phyloP scores from a whole-genome alignment of 2,329 filamentous ascomycete genomes.

The Epichloe elymi region DNA sequence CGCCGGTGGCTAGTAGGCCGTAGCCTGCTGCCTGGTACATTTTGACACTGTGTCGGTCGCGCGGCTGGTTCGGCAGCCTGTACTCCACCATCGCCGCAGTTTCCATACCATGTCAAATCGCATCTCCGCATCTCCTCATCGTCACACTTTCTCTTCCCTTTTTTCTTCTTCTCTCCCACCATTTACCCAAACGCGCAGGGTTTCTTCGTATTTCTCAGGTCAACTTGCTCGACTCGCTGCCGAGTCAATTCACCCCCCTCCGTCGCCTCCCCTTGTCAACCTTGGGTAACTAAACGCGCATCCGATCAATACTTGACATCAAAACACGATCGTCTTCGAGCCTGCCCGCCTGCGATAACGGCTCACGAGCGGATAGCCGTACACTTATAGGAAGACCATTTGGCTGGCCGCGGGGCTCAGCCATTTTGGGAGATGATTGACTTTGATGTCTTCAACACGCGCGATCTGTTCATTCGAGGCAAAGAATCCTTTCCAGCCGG shows the following conservation, averaged over 20 bases:
- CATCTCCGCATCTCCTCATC: background rate
- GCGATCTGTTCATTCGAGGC: slow-evolving; percentile 25
- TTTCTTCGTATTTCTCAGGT: background rate
- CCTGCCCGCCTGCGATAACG: too few relatives aligned
- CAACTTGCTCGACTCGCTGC: background rate
- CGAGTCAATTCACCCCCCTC: background rate
- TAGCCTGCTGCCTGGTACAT: background rate
- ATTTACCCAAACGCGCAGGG: background rate
- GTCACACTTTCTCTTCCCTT: background rate
- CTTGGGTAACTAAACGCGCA: background rate
- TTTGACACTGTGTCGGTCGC: slow-evolving; percentile 1
- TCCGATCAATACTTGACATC: background rate
- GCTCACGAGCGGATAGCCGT: background rate
- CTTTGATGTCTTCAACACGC: slow-evolving; percentile 25
- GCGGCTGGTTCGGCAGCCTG: slow-evolving; percentile 1
- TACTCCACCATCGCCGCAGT: background rate
- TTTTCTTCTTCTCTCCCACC: background rate
- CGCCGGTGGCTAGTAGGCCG: too few relatives aligned
- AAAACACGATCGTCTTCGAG: background rate
- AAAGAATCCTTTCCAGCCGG: slow-evolving; percentile 31
- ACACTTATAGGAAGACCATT: background rate
- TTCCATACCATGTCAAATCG: background rate
- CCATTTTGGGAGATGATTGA: background rate
- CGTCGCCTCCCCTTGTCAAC: too few relatives aligned
- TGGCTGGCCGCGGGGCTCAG: background rate